Evolutionary conservation across 2,329 filamentous ascomycete genomes (phyloP).

Genomic region (Anisogramma anomala): DNA sequence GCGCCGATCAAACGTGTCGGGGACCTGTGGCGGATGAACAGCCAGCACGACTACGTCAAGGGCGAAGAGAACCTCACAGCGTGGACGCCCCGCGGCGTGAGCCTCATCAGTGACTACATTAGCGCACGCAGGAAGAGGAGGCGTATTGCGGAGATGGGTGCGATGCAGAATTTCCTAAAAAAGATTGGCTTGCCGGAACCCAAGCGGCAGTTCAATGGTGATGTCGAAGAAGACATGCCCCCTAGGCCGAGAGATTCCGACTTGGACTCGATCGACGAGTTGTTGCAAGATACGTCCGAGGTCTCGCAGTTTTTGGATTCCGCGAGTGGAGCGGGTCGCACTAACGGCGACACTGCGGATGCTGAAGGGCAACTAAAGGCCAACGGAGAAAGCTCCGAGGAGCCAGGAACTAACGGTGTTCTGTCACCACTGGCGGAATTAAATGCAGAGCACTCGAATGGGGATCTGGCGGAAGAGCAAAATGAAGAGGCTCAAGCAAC

Average conservation of each 20-base stretch:
- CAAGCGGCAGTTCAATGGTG: constrained; percentile 22
- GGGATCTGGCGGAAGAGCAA: constrained; percentile 2
- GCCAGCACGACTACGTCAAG: constrained; percentile 88
- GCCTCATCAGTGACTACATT: constrained; percentile 81
- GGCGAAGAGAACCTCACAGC: constrained; percentile 76
- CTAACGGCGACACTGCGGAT: not conserved
- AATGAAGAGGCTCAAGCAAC: constrained; percentile 18
- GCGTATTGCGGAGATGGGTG: constrained; percentile 70
- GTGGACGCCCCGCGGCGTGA: constrained; percentile 85
- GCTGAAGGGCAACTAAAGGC: constrained; percentile 14
- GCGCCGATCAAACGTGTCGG: constrained; percentile 82
- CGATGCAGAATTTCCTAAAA: constrained; percentile 54
- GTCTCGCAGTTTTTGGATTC: constrained; percentile 30
- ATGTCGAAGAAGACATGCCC: constrained; percentile 25
- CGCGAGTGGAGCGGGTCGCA: not conserved
- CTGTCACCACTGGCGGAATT: constrained; percentile 18
- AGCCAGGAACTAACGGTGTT: constrained; percentile 19
- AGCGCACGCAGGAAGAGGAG: constrained; percentile 59
- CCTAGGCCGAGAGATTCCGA: constrained; percentile 28
- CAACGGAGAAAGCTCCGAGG: constrained; percentile 18
- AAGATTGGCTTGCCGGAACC: constrained; percentile 41
- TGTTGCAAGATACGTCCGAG: constrained; percentile 47
- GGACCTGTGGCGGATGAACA: constrained; percentile 94
- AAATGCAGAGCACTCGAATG: constrained; percentile 8
- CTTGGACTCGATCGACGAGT: constrained; percentile 43